Evolutionary conservation across 2,329 filamentous ascomycete species (phyloP).

Genomic region (Sodiomyces alkalinus): DNA sequence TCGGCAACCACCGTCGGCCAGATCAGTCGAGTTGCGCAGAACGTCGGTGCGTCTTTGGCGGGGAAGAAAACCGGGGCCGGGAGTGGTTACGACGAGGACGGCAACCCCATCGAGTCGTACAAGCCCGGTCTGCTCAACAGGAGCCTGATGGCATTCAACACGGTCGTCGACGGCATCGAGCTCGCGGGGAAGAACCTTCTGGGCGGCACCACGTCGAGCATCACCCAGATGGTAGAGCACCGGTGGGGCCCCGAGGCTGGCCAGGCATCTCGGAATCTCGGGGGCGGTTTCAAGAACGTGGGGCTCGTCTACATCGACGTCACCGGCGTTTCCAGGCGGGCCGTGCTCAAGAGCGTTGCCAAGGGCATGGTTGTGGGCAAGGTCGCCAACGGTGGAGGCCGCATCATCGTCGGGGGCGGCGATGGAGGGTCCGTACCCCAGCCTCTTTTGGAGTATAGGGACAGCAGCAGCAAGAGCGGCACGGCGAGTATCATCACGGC

Average conservation of each 20-base stretch:
- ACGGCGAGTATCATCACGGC: constrained; percentile 14
- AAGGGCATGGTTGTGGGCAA: constrained; percentile 90
- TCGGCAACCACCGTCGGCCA: constrained; percentile 79
- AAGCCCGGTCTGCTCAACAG: constrained; percentile 93
- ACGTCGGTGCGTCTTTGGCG: constrained; percentile 63
- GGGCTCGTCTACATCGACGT: constrained; percentile 96
- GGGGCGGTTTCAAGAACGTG: constrained; percentile 87
- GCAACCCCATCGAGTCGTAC: constrained; percentile 48
- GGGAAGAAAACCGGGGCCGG: constrained; percentile 33
- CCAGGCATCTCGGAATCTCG: constrained; percentile 56
- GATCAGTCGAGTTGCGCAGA: constrained; percentile 74
- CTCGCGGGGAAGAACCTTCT: constrained; percentile 71
- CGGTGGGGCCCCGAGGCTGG: constrained; percentile 79
- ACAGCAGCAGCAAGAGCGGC: constrained; percentile 9
- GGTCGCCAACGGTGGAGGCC: constrained; percentile 56
- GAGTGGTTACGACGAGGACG: constrained; percentile 54
- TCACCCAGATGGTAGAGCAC: constrained; percentile 76
- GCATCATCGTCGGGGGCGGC: constrained; percentile 57
- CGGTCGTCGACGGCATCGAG: constrained; percentile 84
- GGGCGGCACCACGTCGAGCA: constrained; percentile 58
- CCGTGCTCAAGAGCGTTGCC: constrained; percentile 85
- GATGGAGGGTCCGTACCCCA: constrained; percentile 18
- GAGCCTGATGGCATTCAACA: constrained; percentile 90
- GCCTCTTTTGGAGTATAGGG: constrained; percentile 10
- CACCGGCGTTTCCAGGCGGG: constrained; percentile 75